Conservation (phyloP, 192 early-diverging fungal genomes). For the Coemansia sp. region DNA sequence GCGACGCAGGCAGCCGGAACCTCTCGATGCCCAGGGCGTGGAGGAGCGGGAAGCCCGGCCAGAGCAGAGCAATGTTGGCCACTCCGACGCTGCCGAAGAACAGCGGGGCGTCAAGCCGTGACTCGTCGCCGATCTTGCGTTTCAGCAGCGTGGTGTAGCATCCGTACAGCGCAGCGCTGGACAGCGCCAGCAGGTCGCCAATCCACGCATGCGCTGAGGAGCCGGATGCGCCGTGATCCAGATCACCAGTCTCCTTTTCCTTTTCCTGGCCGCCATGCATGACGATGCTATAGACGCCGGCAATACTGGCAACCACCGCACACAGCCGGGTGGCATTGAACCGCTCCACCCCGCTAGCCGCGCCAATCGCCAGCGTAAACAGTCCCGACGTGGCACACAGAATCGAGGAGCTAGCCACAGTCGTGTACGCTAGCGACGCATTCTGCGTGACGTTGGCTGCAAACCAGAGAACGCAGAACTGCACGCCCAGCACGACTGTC, state of each 20-base stretch:
- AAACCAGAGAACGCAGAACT: constrained; percentile 81
- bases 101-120: constrained; percentile 65
- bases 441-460: constrained; percentile 74
- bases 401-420: constrained; percentile 74
- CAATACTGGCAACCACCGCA: constrained; percentile 63
- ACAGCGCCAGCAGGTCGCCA: constrained; percentile 70
- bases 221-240: neutral
- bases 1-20: constrained; percentile 62
- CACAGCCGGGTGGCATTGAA: constrained; percentile 58
- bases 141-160: constrained; percentile 76
- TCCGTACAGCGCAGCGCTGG: constrained; percentile 76
- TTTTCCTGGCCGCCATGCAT: constrained; percentile 21
- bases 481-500: constrained; percentile 62
- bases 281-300: constrained; percentile 66
- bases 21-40: constrained; percentile 63
- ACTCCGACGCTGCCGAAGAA: constrained; percentile 82
- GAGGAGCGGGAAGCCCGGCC: constrained; percentile 66
- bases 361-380: constrained; percentile 72
- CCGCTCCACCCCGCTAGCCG: constrained; percentile 60
- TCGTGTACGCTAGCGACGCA: constrained; percentile 71
- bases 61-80: constrained; percentile 66
- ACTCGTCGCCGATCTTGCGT: constrained; percentile 66
- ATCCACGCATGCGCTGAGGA: constrained; percentile 50
- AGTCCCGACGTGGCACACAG: constrained; percentile 72
- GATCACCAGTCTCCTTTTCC: no score